Percentiles rank a stretch among this genome's conserved stretches.
Evolutionary conservation across 371 early-diverging fungal species (phyloP).

Genomic region (Agmasoma carcini): DNA sequence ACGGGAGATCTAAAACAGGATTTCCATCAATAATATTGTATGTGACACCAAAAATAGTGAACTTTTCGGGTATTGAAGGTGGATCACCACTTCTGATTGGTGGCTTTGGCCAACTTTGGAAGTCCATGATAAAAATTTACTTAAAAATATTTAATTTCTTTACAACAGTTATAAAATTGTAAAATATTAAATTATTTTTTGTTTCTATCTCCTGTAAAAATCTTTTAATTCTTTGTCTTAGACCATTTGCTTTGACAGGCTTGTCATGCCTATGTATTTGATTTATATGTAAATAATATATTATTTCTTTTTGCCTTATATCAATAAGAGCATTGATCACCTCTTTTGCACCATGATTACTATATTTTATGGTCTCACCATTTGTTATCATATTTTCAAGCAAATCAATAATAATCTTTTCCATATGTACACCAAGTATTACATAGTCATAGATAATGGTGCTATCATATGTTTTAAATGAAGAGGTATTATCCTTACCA

Average conservation of each 20-base stretch:
- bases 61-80: neutral
- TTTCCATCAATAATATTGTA: constrained; percentile 12
- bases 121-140: neutral
- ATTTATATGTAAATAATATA: neutral
- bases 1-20: constrained; percentile 1
- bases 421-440: neutral
- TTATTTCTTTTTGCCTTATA: constrained; percentile 5
- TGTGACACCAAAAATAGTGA: constrained; percentile 5
- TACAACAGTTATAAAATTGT: constrained; percentile 30
- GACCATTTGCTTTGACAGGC: neutral
- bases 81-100: constrained; percentile 7
- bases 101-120: constrained; percentile 27
- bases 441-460: neutral
- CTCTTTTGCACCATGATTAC: too few relatives aligned
- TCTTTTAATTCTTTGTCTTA: neutral
- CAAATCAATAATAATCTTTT: neutral
- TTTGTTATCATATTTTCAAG: neutral
- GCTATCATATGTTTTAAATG: neutral
- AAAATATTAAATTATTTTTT: constrained; percentile 20
- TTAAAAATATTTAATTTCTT: constrained; percentile 21
- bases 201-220: constrained; percentile 21
- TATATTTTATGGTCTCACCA: neutral
- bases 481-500: too few relatives aligned
- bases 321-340: constrained; percentile 1
- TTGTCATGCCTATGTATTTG: neutral